phyloP scores from a whole-genome alignment of 495 filamentous ascomycete genomes.

The Penicillium canescens region DNA sequence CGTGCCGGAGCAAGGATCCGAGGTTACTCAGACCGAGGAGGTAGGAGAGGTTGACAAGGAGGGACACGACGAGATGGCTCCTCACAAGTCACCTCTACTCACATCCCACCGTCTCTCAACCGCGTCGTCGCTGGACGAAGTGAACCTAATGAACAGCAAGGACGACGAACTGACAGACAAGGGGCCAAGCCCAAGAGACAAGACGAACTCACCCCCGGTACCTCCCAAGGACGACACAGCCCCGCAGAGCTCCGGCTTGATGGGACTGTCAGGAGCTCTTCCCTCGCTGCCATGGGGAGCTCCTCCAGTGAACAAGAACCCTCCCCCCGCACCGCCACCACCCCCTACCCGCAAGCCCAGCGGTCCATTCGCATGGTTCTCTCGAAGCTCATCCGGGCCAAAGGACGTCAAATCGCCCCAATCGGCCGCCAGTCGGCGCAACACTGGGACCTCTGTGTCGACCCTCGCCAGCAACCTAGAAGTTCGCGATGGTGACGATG shows the following conservation, averaged over 20 bases:
- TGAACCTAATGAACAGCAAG: slow-evolving; percentile 62
- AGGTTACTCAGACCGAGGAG: slow-evolving; percentile 10
- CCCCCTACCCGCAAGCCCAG: slow-evolving; percentile 65
- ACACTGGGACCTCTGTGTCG: slow-evolving; percentile 73
- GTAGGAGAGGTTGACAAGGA: slow-evolving; percentile 20
- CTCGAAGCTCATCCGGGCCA: slow-evolving; percentile 63
- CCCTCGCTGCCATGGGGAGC: slow-evolving; percentile 55
- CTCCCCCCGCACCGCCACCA: slow-evolving; percentile 43
- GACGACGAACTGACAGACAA: slow-evolving; percentile 38
- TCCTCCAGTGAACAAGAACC: slow-evolving; percentile 40
- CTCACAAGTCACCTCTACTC: slow-evolving; percentile 55
- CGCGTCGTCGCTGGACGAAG: slow-evolving; percentile 63
- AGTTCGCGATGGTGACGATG: slow-evolving; percentile 62
- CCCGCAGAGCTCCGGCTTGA: slow-evolving; percentile 40
- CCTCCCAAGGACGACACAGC: slow-evolving; percentile 48
- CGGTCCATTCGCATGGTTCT: slow-evolving; percentile 83
- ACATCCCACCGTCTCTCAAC: slow-evolving; percentile 64
- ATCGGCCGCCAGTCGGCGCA: slow-evolving; percentile 51
- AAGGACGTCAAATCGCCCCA: slow-evolving; percentile 62
- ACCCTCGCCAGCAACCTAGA: slow-evolving; percentile 73
- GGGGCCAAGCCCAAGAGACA: slow-evolving; percentile 17
- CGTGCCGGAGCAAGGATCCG: slow-evolving; percentile 20
- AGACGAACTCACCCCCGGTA: slow-evolving; percentile 51
- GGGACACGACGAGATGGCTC: slow-evolving; percentile 33
- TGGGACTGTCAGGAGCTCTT: slow-evolving; percentile 50